phyloP scores from a whole-genome alignment of 2,329 filamentous ascomycete species.

The Arthrinium puccinioides region DNA sequence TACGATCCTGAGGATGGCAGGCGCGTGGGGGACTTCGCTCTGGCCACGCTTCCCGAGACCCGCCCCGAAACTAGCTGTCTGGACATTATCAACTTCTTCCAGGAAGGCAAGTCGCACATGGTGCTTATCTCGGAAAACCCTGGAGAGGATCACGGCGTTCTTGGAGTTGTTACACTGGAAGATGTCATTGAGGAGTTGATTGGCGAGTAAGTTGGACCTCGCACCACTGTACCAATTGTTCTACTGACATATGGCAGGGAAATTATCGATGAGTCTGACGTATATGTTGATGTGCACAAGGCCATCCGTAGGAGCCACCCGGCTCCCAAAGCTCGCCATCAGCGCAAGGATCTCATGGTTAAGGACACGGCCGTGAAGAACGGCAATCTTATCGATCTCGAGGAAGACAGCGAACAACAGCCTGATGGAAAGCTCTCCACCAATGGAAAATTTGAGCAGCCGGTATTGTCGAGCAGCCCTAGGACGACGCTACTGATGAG shows the following conservation, averaged over 20 bases:
- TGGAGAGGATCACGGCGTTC: constrained; percentile 81
- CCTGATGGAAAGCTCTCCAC: constrained; percentile 24
- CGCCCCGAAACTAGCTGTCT: constrained; percentile 91
- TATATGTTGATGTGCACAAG: constrained; percentile 97
- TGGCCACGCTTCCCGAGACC: constrained; percentile 92
- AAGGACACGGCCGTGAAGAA: constrained; percentile 20
- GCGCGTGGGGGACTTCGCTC: constrained; percentile 79
- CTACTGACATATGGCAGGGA: constrained; percentile 49
- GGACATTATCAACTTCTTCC: constrained; percentile 99
- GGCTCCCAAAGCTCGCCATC: constrained; percentile 66
- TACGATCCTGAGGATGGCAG: constrained; percentile 93
- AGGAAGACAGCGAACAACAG: constrained; percentile 21
- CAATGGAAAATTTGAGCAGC: constrained; percentile 28
- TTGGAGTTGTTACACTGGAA: constrained; percentile 92
- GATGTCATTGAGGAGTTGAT: constrained; percentile 98
- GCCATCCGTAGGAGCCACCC: constrained; percentile 85
- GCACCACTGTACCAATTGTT: neutral
- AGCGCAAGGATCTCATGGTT: constrained; percentile 27
- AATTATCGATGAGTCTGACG: constrained; percentile 98
- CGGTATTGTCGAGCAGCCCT: constrained; percentile 35
- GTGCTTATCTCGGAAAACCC: constrained; percentile 86
- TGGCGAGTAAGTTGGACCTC: constrained; percentile 80
- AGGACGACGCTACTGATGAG: constrained; percentile 54
- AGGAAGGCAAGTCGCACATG: constrained; percentile 99
- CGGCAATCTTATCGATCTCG: constrained; percentile 33